phyloP scores from a whole-genome alignment of 164 flowering plant genomes.

The Aristolochia contorta region DNA sequence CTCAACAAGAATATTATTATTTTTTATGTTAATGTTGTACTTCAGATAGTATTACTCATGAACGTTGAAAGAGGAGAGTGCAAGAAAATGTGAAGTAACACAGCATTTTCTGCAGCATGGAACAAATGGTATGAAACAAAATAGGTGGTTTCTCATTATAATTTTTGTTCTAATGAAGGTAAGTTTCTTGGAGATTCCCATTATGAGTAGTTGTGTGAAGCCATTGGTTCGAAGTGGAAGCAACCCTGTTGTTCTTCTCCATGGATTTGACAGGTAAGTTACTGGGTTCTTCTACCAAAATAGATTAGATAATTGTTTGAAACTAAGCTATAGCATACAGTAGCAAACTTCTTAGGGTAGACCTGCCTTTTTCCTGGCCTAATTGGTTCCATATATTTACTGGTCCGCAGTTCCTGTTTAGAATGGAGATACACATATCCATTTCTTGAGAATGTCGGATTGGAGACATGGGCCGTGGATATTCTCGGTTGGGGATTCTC shows the following conservation, averaged over 20 bases:
- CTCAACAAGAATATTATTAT: too few species aligned
- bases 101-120: too few species aligned
- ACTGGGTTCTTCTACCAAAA: not conserved
- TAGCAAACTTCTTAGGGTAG: not conserved
- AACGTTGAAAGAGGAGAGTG: too few species aligned
- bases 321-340: not conserved
- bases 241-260: constrained; percentile 79
- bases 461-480: constrained; percentile 90
- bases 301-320: not conserved
- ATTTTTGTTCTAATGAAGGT: constrained; percentile 28
- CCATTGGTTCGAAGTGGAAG: constrained; percentile 30
- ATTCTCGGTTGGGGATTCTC: constrained; percentile 98
- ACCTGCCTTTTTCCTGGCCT: too few species aligned
- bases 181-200: constrained; percentile 24
- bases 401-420: constrained; percentile 67
- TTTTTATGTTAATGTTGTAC: too few species aligned
- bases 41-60: too few species aligned
- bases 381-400: not conserved
- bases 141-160: too few species aligned
- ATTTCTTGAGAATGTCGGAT: constrained; percentile 82
- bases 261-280: constrained; percentile 82
- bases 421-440: constrained; percentile 93
- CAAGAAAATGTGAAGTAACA: too few species aligned
- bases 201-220: constrained; percentile 86
- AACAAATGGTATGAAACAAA: too few species aligned